Evolutionary conservation across 1,139 yeast genomes (phyloP), one percentile per base, ranked within the genome.

Genomic region (Barnettozyma hawaiiensis): DNA sequence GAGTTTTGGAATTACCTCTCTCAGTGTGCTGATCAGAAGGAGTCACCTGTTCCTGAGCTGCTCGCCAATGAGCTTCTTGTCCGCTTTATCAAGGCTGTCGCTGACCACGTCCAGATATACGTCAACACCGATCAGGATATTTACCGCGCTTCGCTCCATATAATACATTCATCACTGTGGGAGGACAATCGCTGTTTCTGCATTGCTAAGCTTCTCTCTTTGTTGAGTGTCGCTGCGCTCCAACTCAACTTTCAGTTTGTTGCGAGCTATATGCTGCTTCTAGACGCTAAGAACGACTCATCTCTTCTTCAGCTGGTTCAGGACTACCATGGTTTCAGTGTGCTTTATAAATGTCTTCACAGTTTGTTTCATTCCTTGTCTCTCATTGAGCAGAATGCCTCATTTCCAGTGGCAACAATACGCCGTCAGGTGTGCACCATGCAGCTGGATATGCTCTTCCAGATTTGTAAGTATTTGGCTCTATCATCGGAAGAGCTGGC

Each of bases 401-500:
- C 37, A 7, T n/a, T n/a, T n/a, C 14, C 22, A 2, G 22, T 27
- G 16, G 50, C 49, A 1, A 43, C 51, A 1, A 20, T 49, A 4
- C 49, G 42, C 53, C 62, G 60, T 45, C 63, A 63, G 45, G 60
- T 61, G 6, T 68, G 71, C 20, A 61, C 66, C 0, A 67, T 75
- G n/a, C 71, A 72, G 46, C 58, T 78, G 49, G 80, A 74, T 48
- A 57, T 79, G 18, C 53, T 76, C 40, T 78, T 70, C 54, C 81
- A 77, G 51, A 60, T 76, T 48, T 72, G 81, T 54, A 67, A 71
- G 45, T 68, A 67, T 33, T 69, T 73, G 46, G 71, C 76, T 49
- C 62, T 79, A 32, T 55, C 63, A 2, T 45, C 58, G 2, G 58
- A 61, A 0, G 76, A 78, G 43, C 61, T 83, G 37, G 63, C 63